Evolutionary conservation across 2,329 filamentous ascomycete species (phyloP).

Genomic region (Aureobasidium sp.): DNA sequence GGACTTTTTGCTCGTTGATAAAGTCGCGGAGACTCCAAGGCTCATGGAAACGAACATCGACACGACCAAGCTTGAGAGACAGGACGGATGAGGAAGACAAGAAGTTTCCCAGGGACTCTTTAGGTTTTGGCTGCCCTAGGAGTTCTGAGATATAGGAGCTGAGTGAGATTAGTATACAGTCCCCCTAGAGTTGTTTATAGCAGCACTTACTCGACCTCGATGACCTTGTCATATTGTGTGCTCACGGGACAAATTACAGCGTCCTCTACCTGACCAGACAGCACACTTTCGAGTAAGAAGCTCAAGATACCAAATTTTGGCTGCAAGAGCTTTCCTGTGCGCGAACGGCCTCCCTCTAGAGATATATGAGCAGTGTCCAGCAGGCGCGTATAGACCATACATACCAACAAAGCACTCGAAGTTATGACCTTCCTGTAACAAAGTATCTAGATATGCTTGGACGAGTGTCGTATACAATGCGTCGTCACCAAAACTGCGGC

Average conservation of each 20-base stretch:
- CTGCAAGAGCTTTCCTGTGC: conserved; percentile 85
- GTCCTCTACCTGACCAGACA: conserved; percentile 81
- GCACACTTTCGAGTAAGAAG: conserved; percentile 81
- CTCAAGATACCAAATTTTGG: conserved; percentile 93
- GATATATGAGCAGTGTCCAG: not conserved
- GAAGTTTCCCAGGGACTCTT: conserved; percentile 86
- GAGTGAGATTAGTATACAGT: not conserved
- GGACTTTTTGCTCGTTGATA: conserved; percentile 63
- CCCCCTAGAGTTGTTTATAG: not conserved
- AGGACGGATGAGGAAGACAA: conserved; percentile 82
- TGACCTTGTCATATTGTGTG: conserved; percentile 98
- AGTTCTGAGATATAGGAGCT: conserved; percentile 87
- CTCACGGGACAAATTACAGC: conserved; percentile 91
- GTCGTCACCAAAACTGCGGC: conserved; percentile 85
- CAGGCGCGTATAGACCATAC: not conserved
- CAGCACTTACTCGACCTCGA: conserved; percentile 65
- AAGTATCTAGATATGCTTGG: conserved; percentile 87
- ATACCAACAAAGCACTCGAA: conserved; percentile 80
- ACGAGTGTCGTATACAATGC: conserved; percentile 85
- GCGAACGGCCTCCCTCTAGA: conserved; percentile 73
- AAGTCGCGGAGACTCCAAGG: conserved; percentile 86
- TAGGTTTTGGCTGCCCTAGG: conserved; percentile 86
- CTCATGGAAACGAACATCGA: conserved; percentile 93
- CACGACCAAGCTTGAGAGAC: conserved; percentile 77
- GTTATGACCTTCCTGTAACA: conserved; percentile 85